Percentiles rank a stretch among this genome's conserved stretches.
Evolutionary conservation across 768 basidiomycete genomes (phyloP).

Genomic region (Chalciporus piperatus): DNA sequence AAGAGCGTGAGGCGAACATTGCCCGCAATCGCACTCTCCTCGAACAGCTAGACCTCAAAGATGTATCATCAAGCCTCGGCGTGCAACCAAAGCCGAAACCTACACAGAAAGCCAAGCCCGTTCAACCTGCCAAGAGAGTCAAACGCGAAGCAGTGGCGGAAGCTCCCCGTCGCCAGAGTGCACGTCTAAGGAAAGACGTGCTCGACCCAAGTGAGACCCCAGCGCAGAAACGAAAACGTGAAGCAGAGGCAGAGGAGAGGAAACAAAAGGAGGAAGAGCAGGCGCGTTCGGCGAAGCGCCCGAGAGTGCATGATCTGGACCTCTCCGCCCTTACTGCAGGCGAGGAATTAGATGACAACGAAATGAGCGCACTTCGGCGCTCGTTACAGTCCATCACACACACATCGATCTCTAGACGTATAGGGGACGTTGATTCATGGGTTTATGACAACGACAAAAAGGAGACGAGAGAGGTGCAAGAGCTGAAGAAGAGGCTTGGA

Average conservation of each 20-base stretch:
- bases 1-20: constrained; percentile 77
- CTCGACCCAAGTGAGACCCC: constrained; percentile 65
- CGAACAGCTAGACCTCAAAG: constrained; percentile 65
- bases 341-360: constrained; percentile 46
- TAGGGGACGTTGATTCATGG: constrained; percentile 49
- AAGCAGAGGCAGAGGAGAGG: constrained; percentile 57
- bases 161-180: constrained; percentile 63
- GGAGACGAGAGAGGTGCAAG: constrained; percentile 47
- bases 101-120: constrained; percentile 52
- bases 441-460: constrained; percentile 45
- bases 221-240: constrained; percentile 60
- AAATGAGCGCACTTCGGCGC: constrained; percentile 44
- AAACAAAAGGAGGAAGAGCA: constrained; percentile 63
- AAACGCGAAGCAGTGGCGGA: constrained; percentile 48
- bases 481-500: constrained; percentile 53
- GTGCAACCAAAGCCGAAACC: constrained; percentile 40
- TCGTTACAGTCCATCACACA: constrained; percentile 42
- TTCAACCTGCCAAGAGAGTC: constrained; percentile 52
- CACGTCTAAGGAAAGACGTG: constrained; percentile 51
- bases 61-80: constrained; percentile 48
- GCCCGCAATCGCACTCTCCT: constrained; percentile 75
- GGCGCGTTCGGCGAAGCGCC: constrained; percentile 59
- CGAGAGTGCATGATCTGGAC: constrained; percentile 65
- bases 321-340: constrained; percentile 49
- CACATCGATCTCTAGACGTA: constrained; percentile 36